Percentiles rank a stretch among this genome's conserved stretches.
Conservation (phyloP, 768 basidiomycete species). For the Panaeolus cyanescens region DNA sequence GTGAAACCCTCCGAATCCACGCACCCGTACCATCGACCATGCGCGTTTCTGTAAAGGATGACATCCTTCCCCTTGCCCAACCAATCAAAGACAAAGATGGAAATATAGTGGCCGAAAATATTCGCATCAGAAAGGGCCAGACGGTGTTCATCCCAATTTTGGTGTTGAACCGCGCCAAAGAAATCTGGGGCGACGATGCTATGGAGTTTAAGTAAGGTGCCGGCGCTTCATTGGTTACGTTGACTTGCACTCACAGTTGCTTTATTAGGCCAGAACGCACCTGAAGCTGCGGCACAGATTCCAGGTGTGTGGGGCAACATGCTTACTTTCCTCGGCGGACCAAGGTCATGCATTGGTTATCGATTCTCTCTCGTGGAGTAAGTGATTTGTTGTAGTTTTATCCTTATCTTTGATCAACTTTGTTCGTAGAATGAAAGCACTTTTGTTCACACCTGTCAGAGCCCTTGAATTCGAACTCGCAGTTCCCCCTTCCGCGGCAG, state of each 20-base stretch:
- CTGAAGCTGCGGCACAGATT: slow-evolving; percentile 42
- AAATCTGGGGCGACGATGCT: slow-evolving; percentile 67
- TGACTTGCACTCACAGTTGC: background rate
- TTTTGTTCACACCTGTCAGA: slow-evolving; percentile 29
- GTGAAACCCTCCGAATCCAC: slow-evolving; percentile 60
- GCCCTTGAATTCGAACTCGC: slow-evolving; percentile 53
- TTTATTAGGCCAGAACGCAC: slow-evolving; percentile 61
- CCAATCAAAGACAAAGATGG: slow-evolving; percentile 50
- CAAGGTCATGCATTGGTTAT: slow-evolving; percentile 67
- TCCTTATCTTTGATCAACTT: background rate
- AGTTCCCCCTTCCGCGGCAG: slow-evolving; percentile 39
- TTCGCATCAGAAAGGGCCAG: slow-evolving; percentile 46
- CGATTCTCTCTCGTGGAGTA: slow-evolving; percentile 64
- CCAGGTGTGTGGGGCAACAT: slow-evolving; percentile 66
- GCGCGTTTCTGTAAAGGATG: slow-evolving; percentile 51
- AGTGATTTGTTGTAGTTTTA: slow-evolving; percentile 19
- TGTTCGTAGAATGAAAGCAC: slow-evolving; percentile 28
- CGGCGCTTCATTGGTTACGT: background rate
- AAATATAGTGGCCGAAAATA: slow-evolving; percentile 26
- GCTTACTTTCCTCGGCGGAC: slow-evolving; percentile 65
- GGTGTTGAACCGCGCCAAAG: slow-evolving; percentile 50
- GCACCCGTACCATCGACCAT: slow-evolving; percentile 47
- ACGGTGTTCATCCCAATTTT: slow-evolving; percentile 50
- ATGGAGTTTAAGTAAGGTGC: slow-evolving; percentile 62
- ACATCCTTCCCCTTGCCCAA: slow-evolving; percentile 48